Evolutionary conservation across 108 stramenopile species (phyloP).

Genomic region (Fragilariopsis cylindrus): DNA sequence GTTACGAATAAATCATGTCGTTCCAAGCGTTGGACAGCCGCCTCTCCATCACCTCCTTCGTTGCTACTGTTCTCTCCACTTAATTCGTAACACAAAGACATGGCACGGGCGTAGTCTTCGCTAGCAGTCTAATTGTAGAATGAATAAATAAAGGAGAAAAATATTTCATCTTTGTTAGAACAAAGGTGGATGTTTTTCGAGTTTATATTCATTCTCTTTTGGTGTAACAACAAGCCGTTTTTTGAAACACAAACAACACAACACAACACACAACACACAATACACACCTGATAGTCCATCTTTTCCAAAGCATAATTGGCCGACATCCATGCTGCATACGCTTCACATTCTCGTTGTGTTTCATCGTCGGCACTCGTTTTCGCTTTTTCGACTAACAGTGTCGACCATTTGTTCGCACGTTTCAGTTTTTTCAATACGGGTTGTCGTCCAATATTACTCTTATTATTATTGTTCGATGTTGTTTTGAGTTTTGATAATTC

Average conservation of each 20-base stretch:
- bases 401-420: conserved; percentile 59
- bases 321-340: conserved; percentile 77
- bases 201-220: too few relatives aligned
- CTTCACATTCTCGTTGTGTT: conserved; percentile 58
- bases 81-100: conserved; percentile 38
- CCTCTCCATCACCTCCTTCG: conserved; percentile 9
- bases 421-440: conserved; percentile 57
- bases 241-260: neutral
- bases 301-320: conserved; percentile 62
- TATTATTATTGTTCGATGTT: conserved; percentile 3
- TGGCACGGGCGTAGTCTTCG: conserved; percentile 52
- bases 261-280: neutral
- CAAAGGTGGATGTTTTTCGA: neutral
- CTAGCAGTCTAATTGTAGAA: conserved; percentile 38
- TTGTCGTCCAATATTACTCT: conserved; percentile 38
- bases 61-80: neutral
- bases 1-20: conserved; percentile 71
- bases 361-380: conserved; percentile 36
- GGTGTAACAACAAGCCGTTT: neutral
- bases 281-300: conserved; percentile 47
- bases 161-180: neutral
- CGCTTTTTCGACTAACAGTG: conserved; percentile 32
- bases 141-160: too few relatives aligned
- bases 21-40: conserved; percentile 47
- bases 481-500: conserved; percentile 37